Evolutionary conservation across 176 grass and related monocot genomes (phyloP).

Genomic region (Musa acuminata): DNA sequence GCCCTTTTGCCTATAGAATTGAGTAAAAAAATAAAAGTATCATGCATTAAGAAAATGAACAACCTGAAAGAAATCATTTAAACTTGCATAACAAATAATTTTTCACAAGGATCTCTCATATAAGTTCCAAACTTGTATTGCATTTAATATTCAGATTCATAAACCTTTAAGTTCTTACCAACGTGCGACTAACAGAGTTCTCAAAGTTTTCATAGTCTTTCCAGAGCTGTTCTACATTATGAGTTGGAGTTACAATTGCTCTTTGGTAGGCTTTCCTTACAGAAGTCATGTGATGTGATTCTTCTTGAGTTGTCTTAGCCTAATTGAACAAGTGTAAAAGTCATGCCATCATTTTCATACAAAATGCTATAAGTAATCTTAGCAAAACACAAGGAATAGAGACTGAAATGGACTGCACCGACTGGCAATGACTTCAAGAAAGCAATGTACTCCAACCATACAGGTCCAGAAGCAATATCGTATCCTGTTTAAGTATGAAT

Average conservation of each 20-base stretch:
- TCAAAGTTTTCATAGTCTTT: slow-evolving; percentile 94
- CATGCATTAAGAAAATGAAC: neutral
- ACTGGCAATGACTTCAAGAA: slow-evolving; percentile 94
- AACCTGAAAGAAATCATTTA: neutral
- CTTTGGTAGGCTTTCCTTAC: slow-evolving; percentile 85
- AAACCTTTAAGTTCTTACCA: slow-evolving; percentile 38
- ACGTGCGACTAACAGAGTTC: slow-evolving; percentile 80
- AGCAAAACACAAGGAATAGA: slow-evolving; percentile 19
- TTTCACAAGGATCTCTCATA: neutral
- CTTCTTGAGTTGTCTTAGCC: slow-evolving; percentile 56
- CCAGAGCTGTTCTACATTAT: slow-evolving; percentile 86
- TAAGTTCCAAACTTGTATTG: neutral
- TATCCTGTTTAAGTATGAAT: slow-evolving; percentile 37
- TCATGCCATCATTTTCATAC: slow-evolving; percentile 3
- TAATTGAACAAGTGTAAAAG: slow-evolving; percentile 17
- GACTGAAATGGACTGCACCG: slow-evolving; percentile 15
- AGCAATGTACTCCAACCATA: slow-evolving; percentile 95
- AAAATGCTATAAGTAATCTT: slow-evolving; percentile 4
- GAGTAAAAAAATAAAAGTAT: slow-evolving; percentile 2
- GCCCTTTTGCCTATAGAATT: slow-evolving; percentile 74
- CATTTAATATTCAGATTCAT: neutral
- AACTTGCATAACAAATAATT: neutral
- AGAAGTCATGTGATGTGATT: slow-evolving; percentile 83
- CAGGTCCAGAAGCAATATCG: slow-evolving; percentile 81
- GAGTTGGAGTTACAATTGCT: slow-evolving; percentile 91